Conservation (phyloP, 805 yeast genomes). For the Starmerella gropengiesseri region DNA sequence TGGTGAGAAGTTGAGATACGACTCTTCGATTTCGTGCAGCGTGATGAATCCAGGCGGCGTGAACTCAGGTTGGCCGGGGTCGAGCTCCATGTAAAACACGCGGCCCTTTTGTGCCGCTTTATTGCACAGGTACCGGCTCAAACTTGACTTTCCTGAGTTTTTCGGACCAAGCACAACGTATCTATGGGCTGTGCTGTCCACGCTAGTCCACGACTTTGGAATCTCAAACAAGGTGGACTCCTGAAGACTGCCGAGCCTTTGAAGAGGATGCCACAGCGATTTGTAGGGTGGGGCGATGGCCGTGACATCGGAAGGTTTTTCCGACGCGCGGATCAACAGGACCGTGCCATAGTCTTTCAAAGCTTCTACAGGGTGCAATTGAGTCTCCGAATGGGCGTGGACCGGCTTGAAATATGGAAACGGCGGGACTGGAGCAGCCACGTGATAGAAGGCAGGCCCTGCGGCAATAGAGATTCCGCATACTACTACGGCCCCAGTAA, state of each 20-base stretch:
- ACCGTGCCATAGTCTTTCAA: conserved; percentile 7
- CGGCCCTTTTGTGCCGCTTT: conserved; percentile 20
- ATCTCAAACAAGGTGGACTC: not conserved
- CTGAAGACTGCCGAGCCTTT: not conserved
- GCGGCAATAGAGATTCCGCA: conserved; percentile 23
- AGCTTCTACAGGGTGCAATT: not conserved
- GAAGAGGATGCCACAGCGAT: conserved; percentile 19
- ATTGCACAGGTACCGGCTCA: conserved; percentile 39
- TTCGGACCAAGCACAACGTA: conserved; percentile 51
- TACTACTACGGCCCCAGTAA: conserved; percentile 27
- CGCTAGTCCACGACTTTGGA: conserved; percentile 21
- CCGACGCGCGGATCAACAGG: conserved; percentile 3
- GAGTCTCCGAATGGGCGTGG: conserved; percentile 2
- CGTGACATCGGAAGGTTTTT: conserved; percentile 7
- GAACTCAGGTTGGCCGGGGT: conserved; percentile 82
- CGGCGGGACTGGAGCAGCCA: conserved; percentile 22
- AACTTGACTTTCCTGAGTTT: conserved; percentile 73
- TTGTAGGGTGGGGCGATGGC: conserved; percentile 26
- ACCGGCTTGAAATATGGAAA: conserved; percentile 19
- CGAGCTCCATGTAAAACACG: conserved; percentile 57
- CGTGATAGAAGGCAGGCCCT: not conserved
- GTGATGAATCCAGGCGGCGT: conserved; percentile 64
- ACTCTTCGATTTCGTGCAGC: conserved; percentile 30
- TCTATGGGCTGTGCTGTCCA: conserved; percentile 8
- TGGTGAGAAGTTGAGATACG: conserved; percentile 33